Percentiles rank a stretch among this genome's conserved stretches.
Conservation (phyloP, 2,329 filamentous ascomycete species). For the Alternaria sp. region DNA sequence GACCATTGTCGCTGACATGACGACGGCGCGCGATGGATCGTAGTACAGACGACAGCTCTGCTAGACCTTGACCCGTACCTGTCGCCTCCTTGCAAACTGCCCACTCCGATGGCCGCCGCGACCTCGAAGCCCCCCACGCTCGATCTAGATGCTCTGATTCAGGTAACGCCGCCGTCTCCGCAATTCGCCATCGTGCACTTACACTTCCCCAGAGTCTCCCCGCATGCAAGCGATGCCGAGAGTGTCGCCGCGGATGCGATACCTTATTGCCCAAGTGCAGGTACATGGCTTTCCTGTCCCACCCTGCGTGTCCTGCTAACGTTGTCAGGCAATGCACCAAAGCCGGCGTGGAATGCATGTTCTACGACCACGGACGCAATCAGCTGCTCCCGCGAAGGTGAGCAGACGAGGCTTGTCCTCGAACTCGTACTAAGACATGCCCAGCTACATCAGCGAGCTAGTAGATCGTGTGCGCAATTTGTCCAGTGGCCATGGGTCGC, state of each 20-base stretch:
- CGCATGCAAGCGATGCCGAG: conserved; percentile 45
- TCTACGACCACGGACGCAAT: conserved; percentile 43
- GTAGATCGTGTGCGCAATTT: conserved; percentile 45
- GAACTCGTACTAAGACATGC: conserved; percentile 12
- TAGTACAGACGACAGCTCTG: neutral
- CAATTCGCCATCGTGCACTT: conserved; percentile 6
- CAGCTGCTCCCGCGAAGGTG: conserved; percentile 41
- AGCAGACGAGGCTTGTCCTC: neutral
- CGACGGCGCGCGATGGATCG: neutral
- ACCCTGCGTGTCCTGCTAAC: conserved; percentile 10
- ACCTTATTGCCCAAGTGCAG: conserved; percentile 46
- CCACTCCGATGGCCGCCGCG: conserved; percentile 22
- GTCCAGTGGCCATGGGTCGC: conserved; percentile 25
- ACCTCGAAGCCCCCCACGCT: conserved; percentile 16
- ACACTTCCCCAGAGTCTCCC: conserved; percentile 34
- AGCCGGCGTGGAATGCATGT: conserved; percentile 44
- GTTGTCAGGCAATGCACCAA: conserved; percentile 44
- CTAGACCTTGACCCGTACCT: neutral
- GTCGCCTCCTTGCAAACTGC: neutral
- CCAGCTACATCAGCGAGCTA: conserved; percentile 44
- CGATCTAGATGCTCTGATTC: conserved; percentile 31
- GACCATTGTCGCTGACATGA: neutral
- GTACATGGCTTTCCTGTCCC: conserved; percentile 15
- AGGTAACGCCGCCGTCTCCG: conserved; percentile 21
- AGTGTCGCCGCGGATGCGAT: conserved; percentile 46